Conservation (phyloP, 2,329 filamentous ascomycete genomes). For the Monilinia aucupariae region DNA sequence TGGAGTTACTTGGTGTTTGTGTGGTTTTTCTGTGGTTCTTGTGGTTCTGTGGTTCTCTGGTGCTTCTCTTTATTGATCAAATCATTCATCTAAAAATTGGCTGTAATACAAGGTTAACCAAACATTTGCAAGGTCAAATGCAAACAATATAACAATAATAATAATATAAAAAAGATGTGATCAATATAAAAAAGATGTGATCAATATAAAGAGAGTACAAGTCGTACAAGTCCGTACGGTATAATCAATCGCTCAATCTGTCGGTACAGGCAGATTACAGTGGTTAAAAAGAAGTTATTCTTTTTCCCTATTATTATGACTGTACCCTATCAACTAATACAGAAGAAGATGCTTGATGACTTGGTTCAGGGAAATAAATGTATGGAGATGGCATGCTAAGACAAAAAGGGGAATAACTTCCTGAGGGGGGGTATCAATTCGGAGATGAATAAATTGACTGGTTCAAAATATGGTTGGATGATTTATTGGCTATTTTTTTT, state of each 20-base stretch:
- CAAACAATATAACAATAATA: not conserved
- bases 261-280: too few species aligned
- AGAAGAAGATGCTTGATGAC: not conserved
- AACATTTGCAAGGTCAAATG: not conserved
- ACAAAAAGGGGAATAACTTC: not conserved
- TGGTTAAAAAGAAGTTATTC: not conserved
- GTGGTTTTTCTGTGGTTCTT: conserved; percentile 1
- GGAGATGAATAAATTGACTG: not conserved
- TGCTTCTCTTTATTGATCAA: not conserved
- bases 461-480: not conserved
- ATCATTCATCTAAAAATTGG: not conserved
- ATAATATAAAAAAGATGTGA: too few species aligned
- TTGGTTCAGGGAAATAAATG: conserved; percentile 8
- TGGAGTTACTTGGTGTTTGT: conserved; percentile 8
- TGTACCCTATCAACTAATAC: not conserved
- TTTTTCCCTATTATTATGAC: too few species aligned
- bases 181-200: not conserved
- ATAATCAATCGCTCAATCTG: too few species aligned
- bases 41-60: not conserved
- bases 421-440: not conserved
- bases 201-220: too few species aligned
- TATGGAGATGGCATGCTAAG: not conserved
- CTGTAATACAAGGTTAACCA: not conserved
- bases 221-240: too few species aligned
- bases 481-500: not conserved